These are phyloP conservation scores for Schizophyllum amplum DNA, from an alignment of 1,284 basidiomycete genomes.

Conservation along the genomic window DNA sequence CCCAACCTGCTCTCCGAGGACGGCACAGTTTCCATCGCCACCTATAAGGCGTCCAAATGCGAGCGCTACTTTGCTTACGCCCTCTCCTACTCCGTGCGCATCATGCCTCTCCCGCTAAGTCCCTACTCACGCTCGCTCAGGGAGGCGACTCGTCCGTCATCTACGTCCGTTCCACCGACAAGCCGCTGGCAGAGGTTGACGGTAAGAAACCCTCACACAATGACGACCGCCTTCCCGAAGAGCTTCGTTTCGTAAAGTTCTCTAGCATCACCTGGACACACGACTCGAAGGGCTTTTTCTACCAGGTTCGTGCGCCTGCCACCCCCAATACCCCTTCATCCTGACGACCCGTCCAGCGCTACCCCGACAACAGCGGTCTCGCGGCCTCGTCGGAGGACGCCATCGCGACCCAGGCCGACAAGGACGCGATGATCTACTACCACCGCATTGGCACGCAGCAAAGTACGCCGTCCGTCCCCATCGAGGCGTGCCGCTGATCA, in stretches of 20 bases:
- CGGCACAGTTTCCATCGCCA: conserved; percentile 60
- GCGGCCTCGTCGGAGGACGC: conserved; percentile 47
- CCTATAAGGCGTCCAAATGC: conserved; percentile 53
- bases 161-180: conserved; percentile 56
- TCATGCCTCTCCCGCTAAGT: too few species aligned
- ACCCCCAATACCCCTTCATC: background rate
- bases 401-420: conserved; percentile 56
- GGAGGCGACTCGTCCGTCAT: conserved; percentile 72
- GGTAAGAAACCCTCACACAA: conserved; percentile 35
- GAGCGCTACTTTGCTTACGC: conserved; percentile 74
- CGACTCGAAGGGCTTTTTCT: conserved; percentile 77
- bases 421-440: conserved; percentile 69
- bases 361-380: conserved; percentile 40
- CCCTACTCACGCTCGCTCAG: conserved; percentile 22
- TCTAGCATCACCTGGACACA: conserved; percentile 64
- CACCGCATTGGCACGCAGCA: conserved; percentile 65
- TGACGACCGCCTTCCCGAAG: conserved; percentile 51
- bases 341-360: conserved; percentile 31
- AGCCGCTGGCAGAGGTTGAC: conserved; percentile 38
- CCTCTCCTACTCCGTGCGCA: conserved; percentile 56
- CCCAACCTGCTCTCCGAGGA: conserved; percentile 67
- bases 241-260: conserved; percentile 72
- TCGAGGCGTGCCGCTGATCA: conserved; percentile 1
- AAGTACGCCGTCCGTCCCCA: conserved; percentile 30
- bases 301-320: conserved; percentile 43